Percentiles rank a stretch among this genome's conserved stretches.
Evolutionary conservation across 306 rosid species (phyloP).

Genomic region (Ammopiptanthus mongolicus): DNA sequence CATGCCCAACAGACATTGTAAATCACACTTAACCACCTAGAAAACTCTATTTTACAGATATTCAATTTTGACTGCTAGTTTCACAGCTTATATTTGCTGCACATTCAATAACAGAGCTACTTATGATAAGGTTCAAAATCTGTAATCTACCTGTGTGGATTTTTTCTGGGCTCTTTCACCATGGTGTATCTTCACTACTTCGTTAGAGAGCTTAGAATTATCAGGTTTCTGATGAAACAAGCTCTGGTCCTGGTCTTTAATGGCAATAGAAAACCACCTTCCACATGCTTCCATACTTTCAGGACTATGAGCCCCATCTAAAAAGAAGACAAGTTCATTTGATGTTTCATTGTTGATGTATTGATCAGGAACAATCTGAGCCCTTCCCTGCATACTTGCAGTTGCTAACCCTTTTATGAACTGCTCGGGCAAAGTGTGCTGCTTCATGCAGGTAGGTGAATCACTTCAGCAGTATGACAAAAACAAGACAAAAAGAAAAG

Average conservation of each 20-base stretch:
- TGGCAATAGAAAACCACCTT: slow-evolving; percentile 74
- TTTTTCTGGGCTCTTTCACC: slow-evolving; percentile 38
- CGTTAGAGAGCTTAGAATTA: slow-evolving; percentile 35
- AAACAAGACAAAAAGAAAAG: background rate
- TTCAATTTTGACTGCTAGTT: slow-evolving; percentile 14
- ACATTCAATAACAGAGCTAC: slow-evolving; percentile 17
- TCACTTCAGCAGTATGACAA: slow-evolving; percentile 15
- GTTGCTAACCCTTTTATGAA: slow-evolving; percentile 70
- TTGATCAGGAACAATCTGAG: slow-evolving; percentile 77
- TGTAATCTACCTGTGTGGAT: slow-evolving; percentile 52
- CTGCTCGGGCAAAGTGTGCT: slow-evolving; percentile 71
- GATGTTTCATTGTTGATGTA: slow-evolving; percentile 34
- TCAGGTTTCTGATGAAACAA: slow-evolving; percentile 35
- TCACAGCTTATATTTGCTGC: background rate
- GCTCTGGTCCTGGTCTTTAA: slow-evolving; percentile 40
- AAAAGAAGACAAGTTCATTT: slow-evolving; percentile 65
- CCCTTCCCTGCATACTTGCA: slow-evolving; percentile 90
- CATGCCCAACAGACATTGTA: background rate
- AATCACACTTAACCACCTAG: background rate
- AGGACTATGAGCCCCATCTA: slow-evolving; percentile 99
- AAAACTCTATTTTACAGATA: background rate
- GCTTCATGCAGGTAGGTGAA: slow-evolving; percentile 31
- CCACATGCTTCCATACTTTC: slow-evolving; percentile 92
- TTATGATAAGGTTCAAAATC: background rate
- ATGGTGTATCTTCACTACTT: slow-evolving; percentile 26